A percentile compares a stretch with the other conserved stretches of the same genome.
These are phyloP conservation scores for Suillus placidus DNA, from an alignment of 768 basidiomycete genomes.

Conservation along the genomic window DNA sequence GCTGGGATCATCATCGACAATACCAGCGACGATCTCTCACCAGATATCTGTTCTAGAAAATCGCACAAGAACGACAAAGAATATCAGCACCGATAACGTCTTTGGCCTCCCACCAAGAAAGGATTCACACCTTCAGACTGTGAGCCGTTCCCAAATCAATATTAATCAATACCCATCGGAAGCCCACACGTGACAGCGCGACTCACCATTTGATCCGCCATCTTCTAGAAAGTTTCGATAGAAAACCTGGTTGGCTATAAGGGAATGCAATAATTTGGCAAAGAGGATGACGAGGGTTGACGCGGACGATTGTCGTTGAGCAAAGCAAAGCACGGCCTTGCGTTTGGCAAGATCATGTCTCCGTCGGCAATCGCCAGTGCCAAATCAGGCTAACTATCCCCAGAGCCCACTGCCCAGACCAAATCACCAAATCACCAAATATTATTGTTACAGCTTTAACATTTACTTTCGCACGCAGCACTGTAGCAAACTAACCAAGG, in stretches of 20 bases:
- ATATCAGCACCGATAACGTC: neutral
- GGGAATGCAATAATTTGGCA: neutral
- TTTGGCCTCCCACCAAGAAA: slow-evolving; percentile 13
- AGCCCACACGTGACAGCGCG: slow-evolving; percentile 13
- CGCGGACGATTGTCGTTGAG: slow-evolving; percentile 12
- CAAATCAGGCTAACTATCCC: slow-evolving; percentile 24
- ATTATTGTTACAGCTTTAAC: neutral
- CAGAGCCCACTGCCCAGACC: neutral
- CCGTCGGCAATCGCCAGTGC: slow-evolving; percentile 39
- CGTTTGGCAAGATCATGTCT: slow-evolving; percentile 14
- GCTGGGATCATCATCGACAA: neutral
- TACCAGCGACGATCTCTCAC: slow-evolving; percentile 44
- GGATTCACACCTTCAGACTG: slow-evolving; percentile 60
- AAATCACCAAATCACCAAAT: too few relatives aligned
- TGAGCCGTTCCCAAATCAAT: slow-evolving; percentile 13
- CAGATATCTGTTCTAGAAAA: slow-evolving; percentile 85
- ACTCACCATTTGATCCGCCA: slow-evolving; percentile 64
- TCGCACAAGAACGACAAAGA: slow-evolving; percentile 15
- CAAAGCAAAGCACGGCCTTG: slow-evolving; percentile 9
- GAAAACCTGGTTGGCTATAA: neutral
- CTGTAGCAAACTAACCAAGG: neutral
- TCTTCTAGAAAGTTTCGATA: slow-evolving; percentile 30
- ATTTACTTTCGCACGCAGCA: neutral
- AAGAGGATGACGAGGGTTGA: slow-evolving; percentile 12
- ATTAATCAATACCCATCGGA: slow-evolving; percentile 22